These are phyloP conservation scores for Citrus hindsii DNA, from an alignment of 345 rosid genomes.

Conservation along the genomic window DNA sequence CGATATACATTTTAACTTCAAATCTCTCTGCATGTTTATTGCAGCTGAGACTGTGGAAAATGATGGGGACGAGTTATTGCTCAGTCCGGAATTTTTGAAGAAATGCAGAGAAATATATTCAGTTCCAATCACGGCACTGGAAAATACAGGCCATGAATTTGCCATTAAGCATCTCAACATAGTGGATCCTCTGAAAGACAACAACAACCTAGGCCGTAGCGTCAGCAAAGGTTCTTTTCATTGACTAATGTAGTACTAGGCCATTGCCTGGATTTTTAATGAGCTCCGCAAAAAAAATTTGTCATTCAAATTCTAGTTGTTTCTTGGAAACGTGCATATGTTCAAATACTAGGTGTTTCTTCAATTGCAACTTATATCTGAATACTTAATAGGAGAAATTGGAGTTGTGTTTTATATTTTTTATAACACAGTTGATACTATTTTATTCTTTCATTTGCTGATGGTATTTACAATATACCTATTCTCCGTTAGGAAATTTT, in stretches of 20 bases:
- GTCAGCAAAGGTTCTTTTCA: conserved; percentile 57
- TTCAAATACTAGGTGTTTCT: background rate
- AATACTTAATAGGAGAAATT: background rate
- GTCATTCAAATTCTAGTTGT: background rate
- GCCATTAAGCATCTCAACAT: conserved; percentile 67
- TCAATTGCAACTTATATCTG: background rate
- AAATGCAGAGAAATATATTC: conserved; percentile 45
- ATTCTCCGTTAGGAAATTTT: conserved; percentile 52
- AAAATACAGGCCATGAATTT: conserved; percentile 40
- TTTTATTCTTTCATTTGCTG: background rate
- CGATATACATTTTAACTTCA: background rate
- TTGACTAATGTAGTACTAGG: conserved; percentile 1
- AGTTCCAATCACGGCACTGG: conserved; percentile 34
- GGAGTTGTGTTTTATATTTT: background rate
- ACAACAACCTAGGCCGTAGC: conserved; percentile 90
- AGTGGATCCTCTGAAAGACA: conserved; percentile 75
- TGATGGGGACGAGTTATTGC: conserved; percentile 40
- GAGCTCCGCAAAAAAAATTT: background rate
- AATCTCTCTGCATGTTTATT: conserved; percentile 10
- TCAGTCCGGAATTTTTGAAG: conserved; percentile 55
- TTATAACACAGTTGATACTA: no score
- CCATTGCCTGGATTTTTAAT: background rate
- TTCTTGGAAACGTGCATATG: background rate
- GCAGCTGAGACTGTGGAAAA: conserved; percentile 35
- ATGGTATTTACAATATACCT: background rate